phyloP scores from a whole-genome alignment of 2,329 filamentous ascomycete species.

The Endocalyx cinctus region DNA sequence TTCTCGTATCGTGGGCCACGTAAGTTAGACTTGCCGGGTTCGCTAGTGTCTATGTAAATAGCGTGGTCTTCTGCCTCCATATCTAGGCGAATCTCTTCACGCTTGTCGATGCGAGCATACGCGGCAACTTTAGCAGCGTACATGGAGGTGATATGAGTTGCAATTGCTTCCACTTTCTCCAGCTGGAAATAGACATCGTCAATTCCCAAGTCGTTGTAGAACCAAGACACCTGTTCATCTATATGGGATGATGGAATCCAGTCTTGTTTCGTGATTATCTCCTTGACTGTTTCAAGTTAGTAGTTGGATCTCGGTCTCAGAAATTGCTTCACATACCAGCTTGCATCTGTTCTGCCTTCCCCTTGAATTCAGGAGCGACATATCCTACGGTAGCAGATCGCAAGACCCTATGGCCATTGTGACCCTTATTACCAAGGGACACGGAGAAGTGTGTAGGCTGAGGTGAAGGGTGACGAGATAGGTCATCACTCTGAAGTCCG shows the following conservation, averaged over 20 bases:
- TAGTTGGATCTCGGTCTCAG: neutral
- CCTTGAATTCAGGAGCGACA: conserved; percentile 88
- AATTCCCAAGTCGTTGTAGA: conserved; percentile 96
- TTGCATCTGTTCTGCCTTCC: conserved; percentile 88
- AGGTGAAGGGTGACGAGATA: conserved; percentile 69
- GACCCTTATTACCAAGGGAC: conserved; percentile 49
- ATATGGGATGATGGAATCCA: conserved; percentile 85
- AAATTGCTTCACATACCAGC: conserved; percentile 47
- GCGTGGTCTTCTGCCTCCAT: conserved; percentile 94
- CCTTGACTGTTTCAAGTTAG: conserved; percentile 60
- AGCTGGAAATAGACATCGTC: conserved; percentile 98
- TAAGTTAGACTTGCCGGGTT: conserved; percentile 72
- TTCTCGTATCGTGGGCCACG: conserved; percentile 88
- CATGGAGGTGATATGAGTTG: conserved; percentile 90
- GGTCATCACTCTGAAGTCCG: conserved; percentile 34
- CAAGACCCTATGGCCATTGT: conserved; percentile 66
- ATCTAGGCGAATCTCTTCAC: conserved; percentile 88
- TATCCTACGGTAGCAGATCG: conserved; percentile 91
- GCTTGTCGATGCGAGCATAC: conserved; percentile 87
- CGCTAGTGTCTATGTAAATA: conserved; percentile 97
- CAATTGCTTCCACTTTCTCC: conserved; percentile 79
- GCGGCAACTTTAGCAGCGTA: conserved; percentile 97
- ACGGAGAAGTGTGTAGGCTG: conserved; percentile 82
- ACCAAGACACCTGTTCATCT: conserved; percentile 86
- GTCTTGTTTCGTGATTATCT: conserved; percentile 68